A percentile compares a stretch with the other conserved stretches of the same genome.
phyloP scores from a whole-genome alignment of 192 early-diverging fungal genomes.

The Umbelopsis isabellina region DNA sequence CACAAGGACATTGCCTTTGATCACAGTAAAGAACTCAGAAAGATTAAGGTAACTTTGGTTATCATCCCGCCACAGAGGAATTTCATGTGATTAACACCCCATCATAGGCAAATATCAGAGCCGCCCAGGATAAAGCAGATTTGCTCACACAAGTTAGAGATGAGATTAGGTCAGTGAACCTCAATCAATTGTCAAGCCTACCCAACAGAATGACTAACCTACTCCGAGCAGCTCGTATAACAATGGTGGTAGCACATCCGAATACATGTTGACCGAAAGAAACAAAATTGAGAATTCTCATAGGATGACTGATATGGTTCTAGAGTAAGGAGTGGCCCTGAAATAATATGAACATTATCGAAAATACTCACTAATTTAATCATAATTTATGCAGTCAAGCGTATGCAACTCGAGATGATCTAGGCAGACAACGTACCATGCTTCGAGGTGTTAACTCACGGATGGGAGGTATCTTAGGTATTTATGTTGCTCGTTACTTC shows the following conservation, averaged over 20 bases:
- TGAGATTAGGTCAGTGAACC: constrained; percentile 51
- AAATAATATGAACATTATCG: not conserved
- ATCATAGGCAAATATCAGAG: constrained; percentile 59
- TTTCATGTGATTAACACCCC: constrained; percentile 3
- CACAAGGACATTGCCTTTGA: constrained; percentile 81
- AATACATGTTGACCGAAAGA: constrained; percentile 74
- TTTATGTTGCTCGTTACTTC: not conserved
- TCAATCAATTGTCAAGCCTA: not conserved
- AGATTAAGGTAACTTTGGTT: constrained; percentile 57
- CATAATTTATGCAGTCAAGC: constrained; percentile 64
- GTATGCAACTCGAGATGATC: constrained; percentile 65
- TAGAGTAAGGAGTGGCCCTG: constrained; percentile 62
- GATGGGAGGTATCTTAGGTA: constrained; percentile 60
- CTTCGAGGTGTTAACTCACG: constrained; percentile 58
- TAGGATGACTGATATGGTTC: constrained; percentile 73
- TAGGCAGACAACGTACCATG: constrained; percentile 63
- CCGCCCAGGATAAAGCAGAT: constrained; percentile 70
- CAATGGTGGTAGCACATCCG: constrained; percentile 44
- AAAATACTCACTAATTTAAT: not conserved
- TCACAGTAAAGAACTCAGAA: constrained; percentile 77
- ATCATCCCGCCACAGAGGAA: not conserved
- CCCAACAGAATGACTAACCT: not conserved
- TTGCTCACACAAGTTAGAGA: constrained; percentile 65
- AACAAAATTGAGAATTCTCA: constrained; percentile 71
- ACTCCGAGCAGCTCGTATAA: constrained; percentile 41